These are phyloP conservation scores for Scedosporium dehoogii DNA, from an alignment of 2,329 filamentous ascomycete genomes.

Conservation along the genomic window DNA sequence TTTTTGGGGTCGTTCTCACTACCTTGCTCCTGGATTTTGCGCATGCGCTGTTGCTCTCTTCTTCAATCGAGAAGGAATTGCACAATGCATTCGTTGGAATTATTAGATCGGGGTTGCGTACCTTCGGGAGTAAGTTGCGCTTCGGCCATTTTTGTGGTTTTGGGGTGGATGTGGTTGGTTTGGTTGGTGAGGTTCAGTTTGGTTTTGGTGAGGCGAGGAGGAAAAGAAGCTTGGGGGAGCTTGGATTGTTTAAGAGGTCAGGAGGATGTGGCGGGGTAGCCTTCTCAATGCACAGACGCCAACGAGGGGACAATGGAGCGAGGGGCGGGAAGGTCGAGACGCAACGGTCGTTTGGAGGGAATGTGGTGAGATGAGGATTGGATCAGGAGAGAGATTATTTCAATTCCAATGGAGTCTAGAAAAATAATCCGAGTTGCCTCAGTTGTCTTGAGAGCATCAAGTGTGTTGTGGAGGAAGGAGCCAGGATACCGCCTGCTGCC, in stretches of 20 bases:
- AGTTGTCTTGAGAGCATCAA: background rate
- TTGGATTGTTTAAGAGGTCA: background rate
- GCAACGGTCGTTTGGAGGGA: background rate
- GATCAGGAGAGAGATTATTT: background rate
- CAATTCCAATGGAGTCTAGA: background rate
- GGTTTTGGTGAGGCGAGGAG: constrained; percentile 10
- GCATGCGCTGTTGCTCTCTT: no score
- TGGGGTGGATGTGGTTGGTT: constrained; percentile 8
- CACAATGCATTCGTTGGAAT: no score
- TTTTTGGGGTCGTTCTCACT: background rate
- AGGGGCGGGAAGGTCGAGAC: background rate
- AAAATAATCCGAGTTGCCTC: no score
- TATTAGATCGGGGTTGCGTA: constrained; percentile 13
- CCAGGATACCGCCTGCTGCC: background rate
- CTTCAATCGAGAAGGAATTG: background rate
- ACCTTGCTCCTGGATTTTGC: background rate
- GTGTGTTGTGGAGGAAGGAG: background rate
- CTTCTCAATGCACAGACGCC: background rate
- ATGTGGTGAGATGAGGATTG: background rate
- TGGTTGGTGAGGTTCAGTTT: constrained; percentile 12
- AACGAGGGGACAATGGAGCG: background rate
- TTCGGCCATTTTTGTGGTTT: constrained; percentile 17
- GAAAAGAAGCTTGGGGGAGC: background rate
- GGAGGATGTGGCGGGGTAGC: background rate
- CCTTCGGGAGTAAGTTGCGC: constrained; percentile 26